Conservation (phyloP, 345 rosid species). For the Syzygium grande region DNA sequence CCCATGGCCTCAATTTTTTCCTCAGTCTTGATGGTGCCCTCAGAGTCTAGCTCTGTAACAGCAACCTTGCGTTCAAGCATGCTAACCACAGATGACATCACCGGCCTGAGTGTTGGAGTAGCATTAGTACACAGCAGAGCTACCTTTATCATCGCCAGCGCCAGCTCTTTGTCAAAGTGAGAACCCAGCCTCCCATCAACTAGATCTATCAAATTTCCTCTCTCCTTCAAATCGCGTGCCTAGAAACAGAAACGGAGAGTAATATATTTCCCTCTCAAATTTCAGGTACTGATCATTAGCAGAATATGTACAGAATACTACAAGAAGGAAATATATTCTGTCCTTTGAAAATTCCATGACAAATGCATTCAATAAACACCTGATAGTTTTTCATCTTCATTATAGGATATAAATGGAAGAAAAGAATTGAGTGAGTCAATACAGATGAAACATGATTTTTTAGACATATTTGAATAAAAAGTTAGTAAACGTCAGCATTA, state of each 20-base stretch:
- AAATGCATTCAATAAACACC: not conserved
- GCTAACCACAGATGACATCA: slow-evolving; percentile 1
- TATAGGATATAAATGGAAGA: too few relatives aligned
- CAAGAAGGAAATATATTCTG: too few relatives aligned
- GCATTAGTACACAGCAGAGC: not conserved
- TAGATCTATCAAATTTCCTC: not conserved
- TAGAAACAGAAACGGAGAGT: not conserved
- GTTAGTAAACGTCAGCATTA: not conserved
- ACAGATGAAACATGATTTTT: not conserved
- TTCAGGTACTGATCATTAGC: not conserved
- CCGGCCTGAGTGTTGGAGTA: not conserved
- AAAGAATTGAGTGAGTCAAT: too few relatives aligned
- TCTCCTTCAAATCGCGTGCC: not conserved
- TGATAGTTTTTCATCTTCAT: not conserved
- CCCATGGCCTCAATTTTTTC: not conserved
- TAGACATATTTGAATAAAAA: not conserved
- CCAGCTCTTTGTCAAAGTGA: not conserved
- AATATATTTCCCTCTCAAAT: not conserved
- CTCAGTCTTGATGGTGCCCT: not conserved
- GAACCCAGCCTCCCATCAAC: not conserved
- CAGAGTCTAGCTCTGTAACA: not conserved
- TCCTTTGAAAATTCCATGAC: not conserved
- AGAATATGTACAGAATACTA: not conserved
- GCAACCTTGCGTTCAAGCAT: slow-evolving; percentile 21
- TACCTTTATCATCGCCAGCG: not conserved